Evolutionary conservation across 371 early-diverging fungal genomes (phyloP).

Genomic region (Homolaphlyctis polyrhiza): DNA sequence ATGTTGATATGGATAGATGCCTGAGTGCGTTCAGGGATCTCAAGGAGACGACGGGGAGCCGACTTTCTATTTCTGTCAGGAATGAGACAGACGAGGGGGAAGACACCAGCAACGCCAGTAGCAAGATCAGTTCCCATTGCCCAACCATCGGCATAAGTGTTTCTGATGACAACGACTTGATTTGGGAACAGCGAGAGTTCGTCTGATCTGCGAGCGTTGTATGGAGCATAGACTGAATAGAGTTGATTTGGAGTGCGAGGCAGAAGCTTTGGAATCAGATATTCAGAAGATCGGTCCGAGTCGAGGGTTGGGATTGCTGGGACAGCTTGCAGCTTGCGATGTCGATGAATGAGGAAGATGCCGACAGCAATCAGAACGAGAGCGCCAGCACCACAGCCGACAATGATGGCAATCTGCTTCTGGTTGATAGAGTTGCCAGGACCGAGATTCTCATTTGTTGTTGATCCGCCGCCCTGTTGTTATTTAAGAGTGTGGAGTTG

Average conservation of each 20-base stretch:
- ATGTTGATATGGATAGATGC: constrained; percentile 1
- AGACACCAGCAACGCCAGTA: constrained; percentile 22
- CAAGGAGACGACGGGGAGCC: not conserved
- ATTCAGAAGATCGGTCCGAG: not conserved
- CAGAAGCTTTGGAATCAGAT: not conserved
- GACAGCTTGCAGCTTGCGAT: constrained; percentile 2
- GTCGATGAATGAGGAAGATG: not conserved
- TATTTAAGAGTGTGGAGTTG: too few relatives aligned
- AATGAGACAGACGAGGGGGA: constrained; percentile 20
- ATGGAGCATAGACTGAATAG: not conserved
- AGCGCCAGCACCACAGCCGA: not conserved
- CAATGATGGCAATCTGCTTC: constrained; percentile 1
- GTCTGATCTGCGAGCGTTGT: not conserved
- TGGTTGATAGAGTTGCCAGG: not conserved
- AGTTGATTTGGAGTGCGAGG: not conserved
- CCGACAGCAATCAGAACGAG: not conserved
- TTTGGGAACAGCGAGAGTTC: not conserved
- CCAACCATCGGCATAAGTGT: constrained; percentile 32
- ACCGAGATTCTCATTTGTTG: constrained; percentile 3
- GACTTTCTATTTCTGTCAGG: constrained; percentile 2
- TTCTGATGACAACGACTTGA: constrained; percentile 7
- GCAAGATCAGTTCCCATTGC: constrained; percentile 16
- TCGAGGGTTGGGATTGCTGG: constrained; percentile 1
- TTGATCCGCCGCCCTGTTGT: not conserved
- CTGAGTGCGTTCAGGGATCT: not conserved